A percentile compares a stretch with the other conserved stretches of the same genome.
Evolutionary conservation across 2,329 filamentous ascomycete genomes (phyloP).

Genomic region (Pyricularia sp.): DNA sequence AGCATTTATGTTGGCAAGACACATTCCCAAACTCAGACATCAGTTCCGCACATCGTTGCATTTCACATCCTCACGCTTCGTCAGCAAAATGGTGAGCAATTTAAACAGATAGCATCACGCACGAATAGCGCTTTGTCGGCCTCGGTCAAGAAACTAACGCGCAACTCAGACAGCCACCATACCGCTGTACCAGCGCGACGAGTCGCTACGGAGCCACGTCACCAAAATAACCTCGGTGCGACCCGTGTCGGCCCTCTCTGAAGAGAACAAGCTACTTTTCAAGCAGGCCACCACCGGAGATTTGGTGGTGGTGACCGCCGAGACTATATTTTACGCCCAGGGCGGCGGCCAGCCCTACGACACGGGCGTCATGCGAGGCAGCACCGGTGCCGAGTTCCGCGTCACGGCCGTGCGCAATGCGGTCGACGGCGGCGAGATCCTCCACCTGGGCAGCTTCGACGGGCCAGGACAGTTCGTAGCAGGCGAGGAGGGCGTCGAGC

Average conservation of each 20-base stretch:
- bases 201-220: neutral
- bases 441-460: constrained; percentile 57
- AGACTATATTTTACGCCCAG: constrained; percentile 69
- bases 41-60: no score
- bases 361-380: constrained; percentile 41
- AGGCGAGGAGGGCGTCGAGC: constrained; percentile 34
- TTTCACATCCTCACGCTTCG: no score
- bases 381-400: constrained; percentile 27
- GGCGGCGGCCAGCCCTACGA: constrained; percentile 68
- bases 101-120: no score
- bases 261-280: neutral
- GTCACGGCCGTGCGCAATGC: constrained; percentile 48
- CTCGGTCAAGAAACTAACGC: neutral
- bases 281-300: neutral
- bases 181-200: neutral
- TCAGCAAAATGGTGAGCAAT: no score
- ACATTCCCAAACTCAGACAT: no score
- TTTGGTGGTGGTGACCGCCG: constrained; percentile 32
- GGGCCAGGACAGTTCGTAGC: constrained; percentile 21
- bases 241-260: neutral
- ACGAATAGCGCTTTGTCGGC: no score
- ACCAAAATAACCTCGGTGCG: neutral
- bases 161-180: neutral
- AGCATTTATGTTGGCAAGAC: no score
- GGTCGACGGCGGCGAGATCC: constrained; percentile 41